These are phyloP conservation scores for Salix purpurea DNA, from an alignment of 345 rosid species.

Conservation along the genomic window DNA sequence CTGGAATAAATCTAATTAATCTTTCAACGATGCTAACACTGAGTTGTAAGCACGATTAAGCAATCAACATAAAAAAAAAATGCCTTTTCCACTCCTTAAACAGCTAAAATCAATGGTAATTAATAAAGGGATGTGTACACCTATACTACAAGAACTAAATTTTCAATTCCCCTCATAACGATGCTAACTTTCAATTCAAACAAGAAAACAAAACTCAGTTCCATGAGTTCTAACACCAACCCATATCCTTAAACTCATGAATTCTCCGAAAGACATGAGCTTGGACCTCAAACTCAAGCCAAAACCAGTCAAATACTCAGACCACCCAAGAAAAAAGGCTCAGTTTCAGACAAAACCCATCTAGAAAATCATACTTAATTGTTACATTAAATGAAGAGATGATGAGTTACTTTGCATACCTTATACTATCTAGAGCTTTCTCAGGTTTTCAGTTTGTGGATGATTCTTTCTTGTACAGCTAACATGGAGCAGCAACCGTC, in stretches of 20 bases:
- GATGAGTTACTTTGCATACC: neutral
- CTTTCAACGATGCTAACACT: neutral
- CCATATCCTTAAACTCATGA: neutral
- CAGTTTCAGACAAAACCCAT: neutral
- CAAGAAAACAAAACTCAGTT: neutral
- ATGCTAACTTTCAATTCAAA: neutral
- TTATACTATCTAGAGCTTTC: neutral
- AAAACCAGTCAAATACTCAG: neutral
- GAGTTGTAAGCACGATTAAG: neutral
- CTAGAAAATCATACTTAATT: neutral
- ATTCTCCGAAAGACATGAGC: neutral
- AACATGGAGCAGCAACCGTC: neutral
- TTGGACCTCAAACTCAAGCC: neutral
- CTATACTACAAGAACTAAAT: neutral
- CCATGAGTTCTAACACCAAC: neutral
- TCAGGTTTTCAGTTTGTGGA: neutral
- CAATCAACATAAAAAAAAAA: neutral
- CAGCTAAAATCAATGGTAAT: neutral
- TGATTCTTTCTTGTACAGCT: neutral
- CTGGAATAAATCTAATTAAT: neutral
- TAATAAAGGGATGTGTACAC: neutral
- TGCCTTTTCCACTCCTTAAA: neutral
- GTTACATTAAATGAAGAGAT: neutral
- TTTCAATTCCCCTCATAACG: neutral
- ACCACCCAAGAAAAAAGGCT: neutral